Base-by-base conservation (phyloP, 441 rosid species). In the Francoa sonchifolia region DNA sequence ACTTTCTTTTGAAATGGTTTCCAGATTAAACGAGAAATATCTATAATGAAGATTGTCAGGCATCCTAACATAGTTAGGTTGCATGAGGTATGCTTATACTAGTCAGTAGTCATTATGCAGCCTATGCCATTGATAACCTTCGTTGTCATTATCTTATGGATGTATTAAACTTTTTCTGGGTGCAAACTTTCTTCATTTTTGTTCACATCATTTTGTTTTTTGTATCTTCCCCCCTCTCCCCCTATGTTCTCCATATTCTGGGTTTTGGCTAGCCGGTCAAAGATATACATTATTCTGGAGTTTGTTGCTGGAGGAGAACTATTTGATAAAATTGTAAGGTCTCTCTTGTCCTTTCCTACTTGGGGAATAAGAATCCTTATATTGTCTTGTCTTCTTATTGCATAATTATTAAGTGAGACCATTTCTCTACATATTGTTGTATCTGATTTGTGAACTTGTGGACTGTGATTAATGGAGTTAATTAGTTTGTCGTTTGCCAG, bases 21-120 rank as follows among this genome's bases (percentile, higher is more conserved):
- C 5, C 65, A 89, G 98, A 89, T 85, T 33, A 82, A 76, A 57
- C 67, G 94, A 61, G 98, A 89, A 78, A 89, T 85, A 63, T 85
- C 94, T 2, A 74, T 85, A 37, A 89, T 85, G 96, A 89, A 82
- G 82, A 71, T 89, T 59, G 94, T 82, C n/a, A 76, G 93, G 39
- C 98, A 89, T 57, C 95, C 92, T 38, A 52, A 79, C 59, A 74
- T 89, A 26, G 94, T 85, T 20, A 68, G 73, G 57, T 57, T 89
- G 58, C 86, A 77, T 27, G 98, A 85, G 89, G 98, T 82, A 48
- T 51, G 36, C 56, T 12, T 36, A 29, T 58, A 40, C 44, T 33
- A 14, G 25, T 48, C 19, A 54, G 12, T 47, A 48, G 12, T 48
- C 30, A 28, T 11, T 14, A 4, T 12, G 8, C 11, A 22, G 3